Base-by-base conservation (phyloP, 345 rosid genomes). In the Linum trigynum region DNA sequence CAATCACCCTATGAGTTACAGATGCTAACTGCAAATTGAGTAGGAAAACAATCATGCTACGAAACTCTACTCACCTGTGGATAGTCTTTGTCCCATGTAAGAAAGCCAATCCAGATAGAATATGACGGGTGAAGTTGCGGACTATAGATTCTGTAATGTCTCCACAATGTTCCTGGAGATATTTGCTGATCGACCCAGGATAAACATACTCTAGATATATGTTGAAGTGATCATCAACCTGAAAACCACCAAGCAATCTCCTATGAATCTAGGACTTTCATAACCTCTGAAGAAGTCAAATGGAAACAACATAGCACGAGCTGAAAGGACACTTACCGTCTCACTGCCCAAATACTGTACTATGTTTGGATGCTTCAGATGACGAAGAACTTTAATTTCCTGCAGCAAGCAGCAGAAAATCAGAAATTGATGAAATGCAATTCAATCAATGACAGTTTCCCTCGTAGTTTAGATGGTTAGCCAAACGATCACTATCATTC, bases 261-360 rank as follows among this genome's bases (percentile, higher is more conserved):
- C 10, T 55, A 55, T 70, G 17, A 67, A 69, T 53, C 57, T 64
- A 69, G n/a, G 32, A 23, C 62, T 15, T 38, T 53, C 53, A 69
- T 11, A 62, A 64, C 7, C 3, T 63, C 51, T 42, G 17, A 55
- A 50, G 41, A 48, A n/a, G 55, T 35, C 41, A 51, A 63, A 53
- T 61, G n/a, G 35, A 66, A 63, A 41, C 10, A 11, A 63, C 15
- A 6, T 3, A 15, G 35, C 3, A 58, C 11, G 39, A 48, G 37
- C 16, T 8, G 32, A 57, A 59, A n/a, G 55, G 64, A 37, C 39
- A 62, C 85, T 62, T 68, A 87, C 94, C 16, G 75, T 77, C 75
- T 85, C 90, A 77, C 88, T 77, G 63, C 94, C 88, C 69, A 85
- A 83, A 66, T 87, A 87, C 65, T 80, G 88, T 74, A 87, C 94